Conservation (phyloP, 208 protist genomes). For the Entamoeba dispar region DNA sequence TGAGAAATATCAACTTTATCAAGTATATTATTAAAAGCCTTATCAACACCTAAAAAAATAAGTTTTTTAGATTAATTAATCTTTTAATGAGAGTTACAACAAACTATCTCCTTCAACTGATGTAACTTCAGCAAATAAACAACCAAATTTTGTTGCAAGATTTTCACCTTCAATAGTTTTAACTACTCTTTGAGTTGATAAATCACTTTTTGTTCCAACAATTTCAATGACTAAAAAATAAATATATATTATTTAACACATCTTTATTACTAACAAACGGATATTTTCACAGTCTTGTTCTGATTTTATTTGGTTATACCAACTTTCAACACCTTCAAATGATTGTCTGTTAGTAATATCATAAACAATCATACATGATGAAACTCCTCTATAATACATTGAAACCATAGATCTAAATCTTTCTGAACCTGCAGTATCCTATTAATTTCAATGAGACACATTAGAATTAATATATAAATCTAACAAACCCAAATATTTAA, state of each 20-base stretch:
- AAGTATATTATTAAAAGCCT: background rate
- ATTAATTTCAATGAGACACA: background rate
- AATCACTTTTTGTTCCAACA: background rate
- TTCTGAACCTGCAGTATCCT: conserved; percentile 49
- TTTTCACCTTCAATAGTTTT: background rate
- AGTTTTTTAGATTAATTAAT: background rate
- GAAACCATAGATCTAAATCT: conserved; percentile 87
- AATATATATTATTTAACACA: too few species aligned
- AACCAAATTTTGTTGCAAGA: background rate
- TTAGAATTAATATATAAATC: background rate
- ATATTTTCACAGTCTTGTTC: too few species aligned
- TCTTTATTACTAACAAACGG: too few species aligned
- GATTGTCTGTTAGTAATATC: conserved; percentile 28
- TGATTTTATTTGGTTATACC: conserved; percentile 3
- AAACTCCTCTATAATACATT: conserved; percentile 90
- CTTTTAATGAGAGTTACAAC: background rate
- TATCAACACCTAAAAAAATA: background rate
- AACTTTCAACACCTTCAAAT: conserved; percentile 30
- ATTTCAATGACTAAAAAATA: background rate
- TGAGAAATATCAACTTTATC: background rate
- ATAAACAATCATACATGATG: conserved; percentile 69
- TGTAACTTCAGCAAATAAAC: background rate
- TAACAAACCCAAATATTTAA: conserved; percentile 36
- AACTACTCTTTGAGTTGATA: background rate
- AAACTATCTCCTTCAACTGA: background rate